These are phyloP conservation scores for Eimeria tenella DNA, from an alignment of 169 alveolate species.

Conservation along the genomic window DNA sequence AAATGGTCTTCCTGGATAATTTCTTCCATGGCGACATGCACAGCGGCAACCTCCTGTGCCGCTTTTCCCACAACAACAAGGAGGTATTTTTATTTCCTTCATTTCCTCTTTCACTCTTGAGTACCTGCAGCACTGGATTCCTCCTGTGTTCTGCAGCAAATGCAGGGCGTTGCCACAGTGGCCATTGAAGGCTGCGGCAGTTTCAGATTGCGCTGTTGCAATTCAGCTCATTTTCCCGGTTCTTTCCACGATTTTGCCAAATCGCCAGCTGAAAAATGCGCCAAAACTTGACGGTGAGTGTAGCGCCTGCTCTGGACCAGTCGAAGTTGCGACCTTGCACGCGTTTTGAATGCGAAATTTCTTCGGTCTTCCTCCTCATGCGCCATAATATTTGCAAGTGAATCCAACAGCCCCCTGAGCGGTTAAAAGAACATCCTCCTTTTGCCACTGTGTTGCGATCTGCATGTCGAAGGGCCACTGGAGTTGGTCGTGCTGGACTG, in stretches of 20 bases:
- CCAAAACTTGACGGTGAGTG: slow-evolving; percentile 35
- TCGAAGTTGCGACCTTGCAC: not conserved
- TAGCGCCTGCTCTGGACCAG: not conserved
- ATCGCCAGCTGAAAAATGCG: not conserved
- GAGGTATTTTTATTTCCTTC: slow-evolving; percentile 41
- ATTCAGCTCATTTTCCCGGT: slow-evolving; percentile 69
- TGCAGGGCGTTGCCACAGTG: not conserved
- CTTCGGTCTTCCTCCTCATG: too few relatives aligned
- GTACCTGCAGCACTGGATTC: too few relatives aligned
- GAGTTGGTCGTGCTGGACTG: slow-evolving; percentile 77
- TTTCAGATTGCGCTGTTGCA: not conserved
- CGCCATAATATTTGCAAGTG: too few relatives aligned
- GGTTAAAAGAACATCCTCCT: too few relatives aligned
- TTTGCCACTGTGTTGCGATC: not conserved
- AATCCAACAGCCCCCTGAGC: too few relatives aligned
- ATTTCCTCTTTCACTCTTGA: too few relatives aligned
- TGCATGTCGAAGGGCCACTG: slow-evolving; percentile 23
- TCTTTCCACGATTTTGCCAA: slow-evolving; percentile 9
- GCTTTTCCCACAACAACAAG: slow-evolving; percentile 40
- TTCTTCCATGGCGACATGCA: slow-evolving; percentile 80
- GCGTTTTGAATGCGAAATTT: too few relatives aligned
- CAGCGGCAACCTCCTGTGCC: slow-evolving; percentile 78
- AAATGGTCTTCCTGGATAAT: slow-evolving; percentile 80
- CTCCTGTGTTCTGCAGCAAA: not conserved
- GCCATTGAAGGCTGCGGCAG: not conserved